Conservation (phyloP, 2,329 filamentous ascomycete species). For the Fusarium sp. region DNA sequence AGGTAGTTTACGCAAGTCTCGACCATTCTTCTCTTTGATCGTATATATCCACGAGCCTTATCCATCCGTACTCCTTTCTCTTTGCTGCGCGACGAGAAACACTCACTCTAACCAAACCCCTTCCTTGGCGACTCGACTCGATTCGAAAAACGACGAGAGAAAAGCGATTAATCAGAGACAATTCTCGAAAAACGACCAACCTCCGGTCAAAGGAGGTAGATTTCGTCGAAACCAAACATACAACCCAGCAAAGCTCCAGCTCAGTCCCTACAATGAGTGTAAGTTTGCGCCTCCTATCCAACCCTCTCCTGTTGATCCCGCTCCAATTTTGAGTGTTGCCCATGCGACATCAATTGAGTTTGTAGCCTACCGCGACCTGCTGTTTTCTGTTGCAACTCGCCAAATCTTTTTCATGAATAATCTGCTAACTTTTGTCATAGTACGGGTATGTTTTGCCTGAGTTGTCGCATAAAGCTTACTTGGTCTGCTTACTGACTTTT, state of each 20-base stretch:
- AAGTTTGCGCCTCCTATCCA: constrained; percentile 38
- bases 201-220: not conserved
- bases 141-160: constrained; percentile 13
- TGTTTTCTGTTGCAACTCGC: not conserved
- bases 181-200: not conserved
- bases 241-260: constrained; percentile 15
- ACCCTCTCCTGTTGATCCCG: constrained; percentile 17
- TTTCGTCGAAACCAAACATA: not conserved
- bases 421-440: constrained; percentile 37
- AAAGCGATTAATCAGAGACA: constrained; percentile 5
- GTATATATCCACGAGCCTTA: constrained; percentile 5
- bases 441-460: constrained; percentile 61
- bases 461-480: not conserved
- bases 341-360: constrained; percentile 1
- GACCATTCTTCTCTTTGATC: constrained; percentile 11
- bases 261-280: constrained; percentile 45
- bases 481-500: constrained; percentile 44
- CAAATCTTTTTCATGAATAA: not conserved
- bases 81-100: constrained; percentile 43
- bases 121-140: constrained; percentile 7
- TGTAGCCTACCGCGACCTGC: not conserved
- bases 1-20: not conserved
- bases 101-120: constrained; percentile 2
- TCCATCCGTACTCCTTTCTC: constrained; percentile 38
- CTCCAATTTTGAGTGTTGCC: not conserved